Evolutionary conservation across 768 basidiomycete species (phyloP).

Genomic region (Russula virescens): DNA sequence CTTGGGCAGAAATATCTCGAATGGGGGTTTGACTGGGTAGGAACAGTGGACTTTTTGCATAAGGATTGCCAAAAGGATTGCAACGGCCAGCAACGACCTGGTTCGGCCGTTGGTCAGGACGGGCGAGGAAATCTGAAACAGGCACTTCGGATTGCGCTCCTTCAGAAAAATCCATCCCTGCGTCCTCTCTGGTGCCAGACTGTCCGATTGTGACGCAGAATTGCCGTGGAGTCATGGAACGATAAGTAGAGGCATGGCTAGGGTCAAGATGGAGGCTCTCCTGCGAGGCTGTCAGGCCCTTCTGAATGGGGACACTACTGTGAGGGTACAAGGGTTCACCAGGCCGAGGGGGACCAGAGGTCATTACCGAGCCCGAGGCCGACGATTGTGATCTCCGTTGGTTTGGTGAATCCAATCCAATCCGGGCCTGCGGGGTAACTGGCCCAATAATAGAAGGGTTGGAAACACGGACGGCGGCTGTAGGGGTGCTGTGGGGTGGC

Average conservation of each 20-base stretch:
- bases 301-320: neutral
- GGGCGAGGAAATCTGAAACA: neutral
- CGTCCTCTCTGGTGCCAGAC: neutral
- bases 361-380: neutral
- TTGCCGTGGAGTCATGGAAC: neutral
- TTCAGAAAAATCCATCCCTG: neutral
- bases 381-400: neutral
- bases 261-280: neutral
- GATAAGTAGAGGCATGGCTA: neutral
- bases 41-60: conserved; percentile 8
- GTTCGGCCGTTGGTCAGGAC: neutral
- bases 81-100: neutral
- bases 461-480: neutral
- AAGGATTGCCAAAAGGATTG: neutral
- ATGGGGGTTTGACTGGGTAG: conserved; percentile 16
- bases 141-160: neutral
- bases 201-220: neutral
- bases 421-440: neutral
- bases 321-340: neutral
- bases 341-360: neutral
- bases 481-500: neutral
- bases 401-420: neutral
- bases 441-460: neutral
- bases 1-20: neutral
- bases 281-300: neutral